A percentile compares a stretch with the other conserved stretches of the same genome.
Evolutionary conservation across 306 rosid species (phyloP).

Genomic region (Heteromeles arbutifolia): DNA sequence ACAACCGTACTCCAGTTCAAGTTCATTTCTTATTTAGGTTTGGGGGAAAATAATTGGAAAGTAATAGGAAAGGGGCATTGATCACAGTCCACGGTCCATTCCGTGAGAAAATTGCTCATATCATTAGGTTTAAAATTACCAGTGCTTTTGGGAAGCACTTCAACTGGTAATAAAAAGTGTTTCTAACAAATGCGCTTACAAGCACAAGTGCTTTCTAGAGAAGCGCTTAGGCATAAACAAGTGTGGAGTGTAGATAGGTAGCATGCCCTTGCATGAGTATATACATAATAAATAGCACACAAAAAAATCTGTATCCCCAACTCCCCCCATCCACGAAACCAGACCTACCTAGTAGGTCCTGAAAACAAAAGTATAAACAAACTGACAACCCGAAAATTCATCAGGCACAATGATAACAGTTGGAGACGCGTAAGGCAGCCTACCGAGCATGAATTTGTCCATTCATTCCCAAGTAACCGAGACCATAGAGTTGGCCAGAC

Average conservation of each 20-base stretch:
- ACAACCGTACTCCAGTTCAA: no score
- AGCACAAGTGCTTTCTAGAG: not conserved
- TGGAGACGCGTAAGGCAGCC: not conserved
- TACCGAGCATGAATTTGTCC: constrained; percentile 10
- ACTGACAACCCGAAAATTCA: not conserved
- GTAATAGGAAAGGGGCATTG: no score
- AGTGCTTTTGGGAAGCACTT: not conserved
- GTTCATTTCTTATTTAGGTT: no score
- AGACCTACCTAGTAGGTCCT: not conserved
- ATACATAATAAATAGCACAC: not conserved
- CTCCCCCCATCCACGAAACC: not conserved
- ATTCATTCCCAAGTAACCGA: constrained; percentile 88
- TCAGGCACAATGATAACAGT: not conserved
- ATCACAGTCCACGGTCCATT: not conserved
- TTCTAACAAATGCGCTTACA: not conserved
- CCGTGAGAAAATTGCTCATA: not conserved
- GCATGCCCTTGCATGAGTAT: constrained; percentile 2
- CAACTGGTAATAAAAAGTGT: not conserved
- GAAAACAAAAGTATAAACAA: not conserved
- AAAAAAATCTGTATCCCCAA: not conserved
- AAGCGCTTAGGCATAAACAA: not conserved
- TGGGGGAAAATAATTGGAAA: no score
- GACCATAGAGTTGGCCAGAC: constrained; percentile 91
- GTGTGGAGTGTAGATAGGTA: not conserved
- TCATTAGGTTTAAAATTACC: not conserved